phyloP scores from a whole-genome alignment of 495 filamentous ascomycete genomes.

The Pyronema domesticum region DNA sequence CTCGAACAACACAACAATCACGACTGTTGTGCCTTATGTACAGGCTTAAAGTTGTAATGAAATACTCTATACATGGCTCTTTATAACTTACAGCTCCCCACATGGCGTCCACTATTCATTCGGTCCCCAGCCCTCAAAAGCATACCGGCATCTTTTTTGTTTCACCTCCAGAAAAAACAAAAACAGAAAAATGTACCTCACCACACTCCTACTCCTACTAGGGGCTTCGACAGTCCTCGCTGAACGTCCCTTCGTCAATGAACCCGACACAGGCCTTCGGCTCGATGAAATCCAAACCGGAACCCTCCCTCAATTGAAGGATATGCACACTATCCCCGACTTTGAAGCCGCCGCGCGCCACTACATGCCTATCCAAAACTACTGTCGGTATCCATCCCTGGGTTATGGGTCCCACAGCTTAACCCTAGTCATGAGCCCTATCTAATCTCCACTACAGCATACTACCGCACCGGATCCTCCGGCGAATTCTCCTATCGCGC shows the following conservation, averaged over 20 bases:
- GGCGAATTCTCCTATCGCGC: slow-evolving; percentile 30
- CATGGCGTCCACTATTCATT: too few relatives aligned
- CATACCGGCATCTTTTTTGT: too few relatives aligned
- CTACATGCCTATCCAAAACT: slow-evolving; percentile 3
- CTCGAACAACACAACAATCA: too few relatives aligned
- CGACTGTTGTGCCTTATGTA: too few relatives aligned
- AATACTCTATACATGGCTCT: too few relatives aligned
- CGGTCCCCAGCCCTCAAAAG: too few relatives aligned
- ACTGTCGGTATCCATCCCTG: not conserved
- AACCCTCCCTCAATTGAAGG: not conserved
- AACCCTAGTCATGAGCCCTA: too few relatives aligned
- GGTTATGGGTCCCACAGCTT: not conserved
- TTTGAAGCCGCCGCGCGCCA: slow-evolving; percentile 33
- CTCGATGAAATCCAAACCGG: not conserved
- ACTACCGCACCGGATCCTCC: slow-evolving; percentile 29
- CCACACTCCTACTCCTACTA: not conserved
- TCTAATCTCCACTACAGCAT: slow-evolving; percentile 8
- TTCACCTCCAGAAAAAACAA: too few relatives aligned
- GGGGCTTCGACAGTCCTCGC: not conserved
- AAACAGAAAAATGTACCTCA: too few relatives aligned
- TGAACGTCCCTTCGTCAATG: slow-evolving; percentile 5
- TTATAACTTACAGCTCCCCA: too few relatives aligned
- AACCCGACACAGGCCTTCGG: slow-evolving; percentile 5
- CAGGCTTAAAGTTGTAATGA: too few relatives aligned
- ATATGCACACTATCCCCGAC: slow-evolving; percentile 34